phyloP scores from a whole-genome alignment of 2,329 filamentous ascomycete species.

The Colletotrichum cordylinicola region DNA sequence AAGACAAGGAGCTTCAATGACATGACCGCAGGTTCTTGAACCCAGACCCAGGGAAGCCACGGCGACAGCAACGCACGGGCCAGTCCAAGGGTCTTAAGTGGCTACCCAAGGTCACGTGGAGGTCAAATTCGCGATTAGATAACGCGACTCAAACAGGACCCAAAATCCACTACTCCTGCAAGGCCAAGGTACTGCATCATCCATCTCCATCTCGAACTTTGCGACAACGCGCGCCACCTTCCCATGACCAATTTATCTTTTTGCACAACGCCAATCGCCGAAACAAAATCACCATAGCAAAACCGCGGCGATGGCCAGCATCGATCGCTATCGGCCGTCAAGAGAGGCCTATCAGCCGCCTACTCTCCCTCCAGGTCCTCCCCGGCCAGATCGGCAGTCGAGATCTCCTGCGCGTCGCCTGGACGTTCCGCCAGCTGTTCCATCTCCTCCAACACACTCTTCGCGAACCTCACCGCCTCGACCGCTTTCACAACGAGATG shows the following conservation, averaged over 20 bases:
- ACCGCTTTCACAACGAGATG: constrained; percentile 46
- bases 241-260: constrained; percentile 10
- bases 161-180: constrained; percentile 4
- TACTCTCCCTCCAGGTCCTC: constrained; percentile 41
- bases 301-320: constrained; percentile 57
- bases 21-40: background rate
- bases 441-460: constrained; percentile 63
- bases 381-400: constrained; percentile 47
- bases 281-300: background rate
- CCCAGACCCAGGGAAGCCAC: background rate
- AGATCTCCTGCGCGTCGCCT: constrained; percentile 57
- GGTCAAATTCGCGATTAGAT: constrained; percentile 26
- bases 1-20: background rate
- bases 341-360: constrained; percentile 65
- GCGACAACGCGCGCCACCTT: constrained; percentile 4
- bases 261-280: background rate
- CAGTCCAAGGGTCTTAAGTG: background rate
- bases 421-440: constrained; percentile 65
- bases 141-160: constrained; percentile 23
- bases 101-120: constrained; percentile 2
- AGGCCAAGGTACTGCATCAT: background rate
- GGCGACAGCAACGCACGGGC: background rate
- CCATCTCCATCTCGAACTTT: background rate
- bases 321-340: constrained; percentile 63
- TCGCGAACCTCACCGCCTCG: constrained; percentile 62